These are phyloP conservation scores for Odontarrhena argentea DNA, from an alignment of 345 rosid genomes.

Conservation along the genomic window DNA sequence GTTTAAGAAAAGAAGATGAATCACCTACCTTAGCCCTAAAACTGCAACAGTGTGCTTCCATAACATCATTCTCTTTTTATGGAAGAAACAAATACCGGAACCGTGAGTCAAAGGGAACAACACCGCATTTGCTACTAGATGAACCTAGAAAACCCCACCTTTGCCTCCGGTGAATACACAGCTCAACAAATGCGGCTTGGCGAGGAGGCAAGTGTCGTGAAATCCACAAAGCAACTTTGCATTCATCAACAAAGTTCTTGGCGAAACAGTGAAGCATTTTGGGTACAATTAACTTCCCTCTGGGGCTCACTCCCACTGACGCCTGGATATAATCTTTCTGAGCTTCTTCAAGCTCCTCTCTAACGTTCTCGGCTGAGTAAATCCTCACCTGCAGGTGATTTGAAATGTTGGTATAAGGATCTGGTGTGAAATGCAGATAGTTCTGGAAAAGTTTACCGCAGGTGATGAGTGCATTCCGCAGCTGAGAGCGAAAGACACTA, in stretches of 20 bases:
- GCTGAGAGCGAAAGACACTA: constrained; percentile 79
- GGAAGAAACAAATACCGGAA: constrained; percentile 85
- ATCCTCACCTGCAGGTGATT: constrained; percentile 63
- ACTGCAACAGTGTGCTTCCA: neutral
- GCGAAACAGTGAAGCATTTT: constrained; percentile 82
- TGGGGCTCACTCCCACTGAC: constrained; percentile 78
- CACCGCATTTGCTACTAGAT: constrained; percentile 62
- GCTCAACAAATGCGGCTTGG: constrained; percentile 80
- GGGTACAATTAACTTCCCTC: constrained; percentile 82
- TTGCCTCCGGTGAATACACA: constrained; percentile 70
- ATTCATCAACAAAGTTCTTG: constrained; percentile 69
- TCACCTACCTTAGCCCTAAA: constrained; percentile 35
- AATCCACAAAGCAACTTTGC: constrained; percentile 77
- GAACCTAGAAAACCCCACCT: constrained; percentile 71
- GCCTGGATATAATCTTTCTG: constrained; percentile 78
- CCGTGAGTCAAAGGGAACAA: constrained; percentile 74
- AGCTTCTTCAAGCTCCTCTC: constrained; percentile 79
- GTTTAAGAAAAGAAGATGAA: constrained; percentile 11
- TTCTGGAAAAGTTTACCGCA: constrained; percentile 51
- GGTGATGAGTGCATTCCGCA: constrained; percentile 93
- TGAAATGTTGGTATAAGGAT: neutral
- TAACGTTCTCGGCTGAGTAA: constrained; percentile 63
- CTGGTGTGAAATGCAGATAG: constrained; percentile 2
- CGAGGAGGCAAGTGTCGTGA: constrained; percentile 74
- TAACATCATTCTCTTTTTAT: constrained; percentile 23